Evolutionary conservation across 2,329 filamentous ascomycete species (phyloP).

Genomic region (Hypoxylon sp.): DNA sequence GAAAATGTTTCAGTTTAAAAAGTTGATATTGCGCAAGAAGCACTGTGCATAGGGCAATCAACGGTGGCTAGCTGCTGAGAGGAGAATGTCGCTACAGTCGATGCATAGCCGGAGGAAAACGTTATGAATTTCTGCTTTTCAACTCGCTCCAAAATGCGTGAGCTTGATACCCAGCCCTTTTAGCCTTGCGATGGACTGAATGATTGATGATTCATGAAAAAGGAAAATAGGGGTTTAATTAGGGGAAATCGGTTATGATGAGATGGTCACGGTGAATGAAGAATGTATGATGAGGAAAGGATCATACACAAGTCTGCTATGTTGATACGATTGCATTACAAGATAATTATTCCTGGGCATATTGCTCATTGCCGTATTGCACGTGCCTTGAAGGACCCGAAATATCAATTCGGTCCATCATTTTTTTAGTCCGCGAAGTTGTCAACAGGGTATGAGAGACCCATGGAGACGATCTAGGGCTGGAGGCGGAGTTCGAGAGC

Average conservation of each 20-base stretch:
- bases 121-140: constrained; percentile 27
- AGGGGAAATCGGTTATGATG: constrained; percentile 21
- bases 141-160: constrained; percentile 11
- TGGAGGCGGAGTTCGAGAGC: constrained; percentile 29
- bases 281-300: constrained; percentile 34
- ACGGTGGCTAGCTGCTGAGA: constrained; percentile 18
- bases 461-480: constrained; percentile 14
- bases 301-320: constrained; percentile 37
- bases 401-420: constrained; percentile 29
- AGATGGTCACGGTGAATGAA: constrained; percentile 16
- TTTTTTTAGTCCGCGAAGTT: constrained; percentile 3
- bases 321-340: constrained; percentile 25
- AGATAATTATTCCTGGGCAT: background rate
- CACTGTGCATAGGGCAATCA: constrained; percentile 31
- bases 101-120: constrained; percentile 41
- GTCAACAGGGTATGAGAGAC: constrained; percentile 9
- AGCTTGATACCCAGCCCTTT: constrained; percentile 36
- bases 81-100: constrained; percentile 29
- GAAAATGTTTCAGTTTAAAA: constrained; percentile 6
- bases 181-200: constrained; percentile 6
- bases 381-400: constrained; percentile 2
- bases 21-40: constrained; percentile 18
- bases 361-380: background rate
- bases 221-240: constrained; percentile 7
- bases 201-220: constrained; percentile 24